Conservation (phyloP, 129 eudicot species). For the Helianthus tuberosus region DNA sequence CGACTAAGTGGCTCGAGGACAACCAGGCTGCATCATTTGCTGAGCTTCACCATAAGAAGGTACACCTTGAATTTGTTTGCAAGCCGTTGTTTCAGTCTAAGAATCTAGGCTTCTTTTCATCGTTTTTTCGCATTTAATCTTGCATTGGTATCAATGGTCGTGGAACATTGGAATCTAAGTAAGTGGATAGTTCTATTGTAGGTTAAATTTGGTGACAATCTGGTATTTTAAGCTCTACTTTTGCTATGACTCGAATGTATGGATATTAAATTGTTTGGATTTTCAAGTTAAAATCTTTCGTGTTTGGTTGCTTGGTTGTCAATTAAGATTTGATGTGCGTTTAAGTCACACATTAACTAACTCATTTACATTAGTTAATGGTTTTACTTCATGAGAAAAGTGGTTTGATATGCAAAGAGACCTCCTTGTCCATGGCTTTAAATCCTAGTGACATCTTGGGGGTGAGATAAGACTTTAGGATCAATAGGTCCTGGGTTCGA, state of each 20-base stretch:
- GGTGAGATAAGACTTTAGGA: too few species aligned
- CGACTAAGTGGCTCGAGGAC: neutral
- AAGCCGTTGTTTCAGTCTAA: neutral
- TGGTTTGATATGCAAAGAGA: too few species aligned
- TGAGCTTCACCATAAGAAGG: neutral
- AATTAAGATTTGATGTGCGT: too few species aligned
- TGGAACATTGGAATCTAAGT: neutral
- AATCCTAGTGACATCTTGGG: too few species aligned
- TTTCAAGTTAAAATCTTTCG: neutral
- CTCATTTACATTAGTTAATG: too few species aligned
- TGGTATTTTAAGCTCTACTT: neutral
- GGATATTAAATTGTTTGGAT: neutral
- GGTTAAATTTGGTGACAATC: neutral
- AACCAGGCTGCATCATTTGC: neutral
- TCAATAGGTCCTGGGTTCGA: too few species aligned
- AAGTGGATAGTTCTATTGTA: neutral
- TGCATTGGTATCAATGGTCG: neutral
- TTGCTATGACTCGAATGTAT: neutral
- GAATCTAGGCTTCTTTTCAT: neutral
- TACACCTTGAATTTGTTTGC: slow-evolving; percentile 7
- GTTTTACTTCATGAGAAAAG: too few species aligned
- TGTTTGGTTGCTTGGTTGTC: neutral
- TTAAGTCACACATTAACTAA: too few species aligned
- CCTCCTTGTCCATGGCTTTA: too few species aligned
- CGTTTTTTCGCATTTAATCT: neutral